Conservation (phyloP, 495 filamentous ascomycete species). For the Massariosphaeria phaeospora region DNA sequence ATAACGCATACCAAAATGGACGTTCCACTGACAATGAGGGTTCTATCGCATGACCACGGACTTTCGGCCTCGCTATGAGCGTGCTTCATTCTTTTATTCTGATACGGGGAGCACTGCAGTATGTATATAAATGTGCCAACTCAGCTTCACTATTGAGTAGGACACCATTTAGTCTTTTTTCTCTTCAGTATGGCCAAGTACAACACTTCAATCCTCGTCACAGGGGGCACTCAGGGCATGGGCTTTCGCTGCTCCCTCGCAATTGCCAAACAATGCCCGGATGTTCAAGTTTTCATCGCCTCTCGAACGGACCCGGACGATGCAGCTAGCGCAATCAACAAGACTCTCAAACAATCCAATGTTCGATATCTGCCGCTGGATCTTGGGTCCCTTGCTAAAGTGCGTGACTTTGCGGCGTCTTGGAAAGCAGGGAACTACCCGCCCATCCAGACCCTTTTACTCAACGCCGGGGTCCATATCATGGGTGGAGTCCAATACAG, state of each 20-base stretch:
- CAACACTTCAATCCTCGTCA: constrained; percentile 49
- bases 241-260: constrained; percentile 48
- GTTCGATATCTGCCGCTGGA: constrained; percentile 44
- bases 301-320: constrained; percentile 44
- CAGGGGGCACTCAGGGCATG: constrained; percentile 52
- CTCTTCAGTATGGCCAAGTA: constrained; percentile 27
- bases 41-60: too few relatives aligned
- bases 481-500: constrained; percentile 37
- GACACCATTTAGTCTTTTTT: too few relatives aligned
- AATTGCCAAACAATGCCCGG: constrained; percentile 42
- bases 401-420: constrained; percentile 42
- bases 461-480: constrained; percentile 48
- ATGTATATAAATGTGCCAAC: background rate
- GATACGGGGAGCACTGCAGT: background rate
- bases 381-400: constrained; percentile 41
- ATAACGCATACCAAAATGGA: too few relatives aligned
- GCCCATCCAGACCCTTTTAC: constrained; percentile 45
- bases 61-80: too few relatives aligned
- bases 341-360: constrained; percentile 36
- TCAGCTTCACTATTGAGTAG: too few relatives aligned
- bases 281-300: constrained; percentile 40
- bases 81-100: background rate
- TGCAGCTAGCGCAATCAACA: constrained; percentile 41
- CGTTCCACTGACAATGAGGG: too few relatives aligned
- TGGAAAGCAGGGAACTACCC: constrained; percentile 42